Percentiles rank a stretch among this genome's conserved stretches.
Evolutionary conservation across 768 basidiomycete species (phyloP).

Genomic region (Kockovaella imperatae): DNA sequence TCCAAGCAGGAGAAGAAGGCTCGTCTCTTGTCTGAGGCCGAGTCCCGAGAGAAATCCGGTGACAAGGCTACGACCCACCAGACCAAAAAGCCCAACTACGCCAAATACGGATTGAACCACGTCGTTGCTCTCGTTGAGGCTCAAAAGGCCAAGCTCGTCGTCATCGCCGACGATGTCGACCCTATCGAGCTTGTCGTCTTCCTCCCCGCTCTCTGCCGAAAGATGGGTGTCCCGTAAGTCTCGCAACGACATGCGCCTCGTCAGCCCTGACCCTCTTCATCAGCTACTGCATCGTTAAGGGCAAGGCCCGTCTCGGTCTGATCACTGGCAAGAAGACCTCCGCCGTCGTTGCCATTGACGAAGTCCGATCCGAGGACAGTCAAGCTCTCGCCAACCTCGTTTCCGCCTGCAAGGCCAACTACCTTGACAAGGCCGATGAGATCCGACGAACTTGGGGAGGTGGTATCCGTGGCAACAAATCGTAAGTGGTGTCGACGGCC

Average conservation of each 20-base stretch:
- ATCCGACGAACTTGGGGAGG: slow-evolving; percentile 89
- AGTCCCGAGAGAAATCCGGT: slow-evolving; percentile 67
- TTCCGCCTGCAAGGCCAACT: slow-evolving; percentile 93
- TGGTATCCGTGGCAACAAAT: slow-evolving; percentile 87
- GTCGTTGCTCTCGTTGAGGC: slow-evolving; percentile 84
- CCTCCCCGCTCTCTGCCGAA: slow-evolving; percentile 94
- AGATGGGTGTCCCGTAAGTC: slow-evolving; percentile 83
- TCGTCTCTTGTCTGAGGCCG: slow-evolving; percentile 61
- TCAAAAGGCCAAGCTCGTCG: slow-evolving; percentile 92
- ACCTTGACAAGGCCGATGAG: slow-evolving; percentile 91
- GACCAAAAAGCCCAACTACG: slow-evolving; percentile 87
- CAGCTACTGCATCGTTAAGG: slow-evolving; percentile 87
- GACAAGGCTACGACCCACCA: slow-evolving; percentile 64
- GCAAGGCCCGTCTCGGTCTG: slow-evolving; percentile 94
- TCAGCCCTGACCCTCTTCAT: not conserved
- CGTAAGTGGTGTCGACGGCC: slow-evolving; percentile 18
- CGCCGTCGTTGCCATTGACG: slow-evolving; percentile 80
- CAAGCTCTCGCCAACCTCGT: slow-evolving; percentile 87
- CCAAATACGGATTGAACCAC: slow-evolving; percentile 97
- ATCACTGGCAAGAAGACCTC: slow-evolving; percentile 95
- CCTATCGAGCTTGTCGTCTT: slow-evolving; percentile 98
- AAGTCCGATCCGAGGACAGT: slow-evolving; percentile 89
- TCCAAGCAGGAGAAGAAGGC: slow-evolving; percentile 95
- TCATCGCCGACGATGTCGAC: slow-evolving; percentile 90
- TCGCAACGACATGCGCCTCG: not conserved